These are phyloP conservation scores for barley (Hordeum vulgare) DNA, from an alignment of 176 grass and related monocot genomes.

Conservation along the genomic window MorexV3_pseudomolecules_assembly NC_058524.1:581324460-581324959, in stretches of 20 bases:
- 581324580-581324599: background rate
- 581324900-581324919: background rate
- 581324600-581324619: background rate
- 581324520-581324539: too few species aligned
- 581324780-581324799: background rate
- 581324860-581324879: background rate
- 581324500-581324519: background rate
- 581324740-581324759: background rate
- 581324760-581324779: background rate
- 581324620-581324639: background rate
- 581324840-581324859: background rate
- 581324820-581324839: background rate
- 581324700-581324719: background rate
- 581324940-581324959: background rate
- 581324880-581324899: background rate
- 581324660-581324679: background rate
- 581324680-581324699: background rate
- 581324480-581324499: background rate
- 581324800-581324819: background rate
- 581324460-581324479: background rate
- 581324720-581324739: background rate
- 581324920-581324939: constrained; percentile 6
- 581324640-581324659: background rate
- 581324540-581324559: background rate
- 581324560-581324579: background rate